Evolutionary conservation across 768 basidiomycete genomes (phyloP), one percentile per base, ranked within the genome.

Genomic region (Lepiota venenata): DNA sequence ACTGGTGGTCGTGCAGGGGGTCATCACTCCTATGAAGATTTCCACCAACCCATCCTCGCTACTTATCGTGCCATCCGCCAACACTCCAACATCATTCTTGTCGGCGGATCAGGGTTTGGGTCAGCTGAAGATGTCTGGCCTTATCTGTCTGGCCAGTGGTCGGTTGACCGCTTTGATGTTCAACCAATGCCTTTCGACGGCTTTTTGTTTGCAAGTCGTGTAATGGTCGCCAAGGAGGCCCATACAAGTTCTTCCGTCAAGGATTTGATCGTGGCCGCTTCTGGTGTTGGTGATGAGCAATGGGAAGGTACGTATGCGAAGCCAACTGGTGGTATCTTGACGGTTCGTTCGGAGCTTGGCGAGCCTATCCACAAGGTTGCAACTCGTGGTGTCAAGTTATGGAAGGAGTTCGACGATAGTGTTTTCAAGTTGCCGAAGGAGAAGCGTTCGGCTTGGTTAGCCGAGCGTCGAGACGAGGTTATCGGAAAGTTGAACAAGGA

Each of bases 361-460:
- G 97, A 99, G 70, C 97, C 97, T 10, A 98, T 98, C 62, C 97
- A 99, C 77, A 99, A 99, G 78, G 91, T 99, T 66, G 95, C 97
- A 32, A 99, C 87, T 39, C 90, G 97, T 45, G 97, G 83, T 35
- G 92, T 99, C 70, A 98, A 91, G 77, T 79, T 99, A 39, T 99
- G 97, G 97, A 93, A 94, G 71, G 95, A 98, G 75, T 98, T 98
- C 67, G 97, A 99, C 64, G 87, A 96, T 63, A 92, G 87, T 20
- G 90, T 99, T 53, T 99, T 98, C 82, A 89, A 87, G 69, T 70
- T 98, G 61, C 87, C 96, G 9, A 93, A 94, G 75, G 97, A 98
- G 75, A 99, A 99, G 80, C 88, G 96, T 44, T 78, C 71, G 12
- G 79, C 82, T 0, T 99, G 96, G 96, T 76, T 98, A 60, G 74